Percentiles rank a stretch among this genome's conserved stretches.
These are phyloP conservation scores for Calamus simplicifolius DNA, from an alignment of 176 grass and related monocot genomes.

Conservation along the genomic window DNA sequence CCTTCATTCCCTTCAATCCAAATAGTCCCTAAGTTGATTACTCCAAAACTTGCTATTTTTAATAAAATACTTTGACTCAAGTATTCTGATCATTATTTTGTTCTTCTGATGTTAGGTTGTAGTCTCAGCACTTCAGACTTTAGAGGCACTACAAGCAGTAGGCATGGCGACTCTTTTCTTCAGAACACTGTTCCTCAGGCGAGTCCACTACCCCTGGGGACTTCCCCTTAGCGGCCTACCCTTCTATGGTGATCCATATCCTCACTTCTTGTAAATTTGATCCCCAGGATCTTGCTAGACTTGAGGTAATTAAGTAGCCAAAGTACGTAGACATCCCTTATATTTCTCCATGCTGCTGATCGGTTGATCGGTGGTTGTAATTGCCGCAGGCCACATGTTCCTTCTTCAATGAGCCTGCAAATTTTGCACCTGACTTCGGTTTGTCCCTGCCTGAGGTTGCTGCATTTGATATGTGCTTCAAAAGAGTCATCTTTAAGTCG, in stretches of 20 bases:
- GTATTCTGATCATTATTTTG: no score
- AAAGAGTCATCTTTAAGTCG: constrained; percentile 71
- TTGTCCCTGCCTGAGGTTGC: constrained; percentile 75
- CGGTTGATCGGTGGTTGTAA: constrained; percentile 41
- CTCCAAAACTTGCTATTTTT: no score
- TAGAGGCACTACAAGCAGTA: no score
- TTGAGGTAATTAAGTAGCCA: no score
- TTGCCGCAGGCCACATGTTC: constrained; percentile 66
- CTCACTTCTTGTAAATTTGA: constrained; percentile 64
- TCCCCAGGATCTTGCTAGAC: constrained; percentile 71
- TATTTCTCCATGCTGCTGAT: constrained; percentile 2
- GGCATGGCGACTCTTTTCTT: no score
- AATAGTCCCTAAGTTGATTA: no score
- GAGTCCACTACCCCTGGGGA: constrained; percentile 56
- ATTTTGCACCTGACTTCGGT: constrained; percentile 63
- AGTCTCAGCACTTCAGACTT: no score
- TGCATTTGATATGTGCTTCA: constrained; percentile 79
- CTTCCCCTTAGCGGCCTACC: constrained; percentile 70
- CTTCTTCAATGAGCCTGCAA: constrained; percentile 83
- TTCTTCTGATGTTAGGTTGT: no score
- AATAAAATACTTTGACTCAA: no score
- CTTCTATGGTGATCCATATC: constrained; percentile 74
- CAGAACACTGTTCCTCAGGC: constrained; percentile 18
- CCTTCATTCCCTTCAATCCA: no score
- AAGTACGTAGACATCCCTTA: constrained; percentile 21